phyloP scores from a whole-genome alignment of 1,284 basidiomycete species.

The Takashimella tepidaria region DNA sequence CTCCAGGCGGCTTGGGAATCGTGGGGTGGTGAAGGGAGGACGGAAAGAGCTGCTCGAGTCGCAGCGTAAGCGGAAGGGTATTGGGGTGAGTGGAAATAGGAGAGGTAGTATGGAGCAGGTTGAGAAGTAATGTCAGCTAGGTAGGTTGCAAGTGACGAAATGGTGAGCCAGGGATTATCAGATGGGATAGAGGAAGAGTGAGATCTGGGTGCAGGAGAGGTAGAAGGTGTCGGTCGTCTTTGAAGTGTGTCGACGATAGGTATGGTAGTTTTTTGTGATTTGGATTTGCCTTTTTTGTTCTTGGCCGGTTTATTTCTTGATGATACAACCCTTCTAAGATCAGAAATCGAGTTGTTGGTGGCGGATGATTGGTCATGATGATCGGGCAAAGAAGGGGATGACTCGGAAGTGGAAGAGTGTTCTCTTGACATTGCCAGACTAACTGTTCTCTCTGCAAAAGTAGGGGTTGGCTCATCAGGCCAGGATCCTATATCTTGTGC shows the following conservation, averaged over 20 bases:
- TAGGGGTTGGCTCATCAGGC: constrained; percentile 20
- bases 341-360: background rate
- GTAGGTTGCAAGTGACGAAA: constrained; percentile 33
- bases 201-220: background rate
- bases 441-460: constrained; percentile 1
- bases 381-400: background rate
- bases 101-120: constrained; percentile 26
- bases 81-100: constrained; percentile 34
- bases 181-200: constrained; percentile 14
- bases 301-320: constrained; percentile 7
- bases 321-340: background rate
- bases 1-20: background rate
- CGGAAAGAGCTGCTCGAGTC: constrained; percentile 23
- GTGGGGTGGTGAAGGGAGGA: constrained; percentile 14
- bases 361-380: background rate
- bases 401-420: background rate
- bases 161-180: constrained; percentile 34
- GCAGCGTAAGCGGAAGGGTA: constrained; percentile 34
- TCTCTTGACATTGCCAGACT: background rate
- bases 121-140: constrained; percentile 26
- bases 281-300: constrained; percentile 11
- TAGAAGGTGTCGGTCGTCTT: constrained; percentile 19
- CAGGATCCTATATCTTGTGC: constrained; percentile 31
- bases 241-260: constrained; percentile 39
- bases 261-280: constrained; percentile 11